Evolutionary conservation across 768 basidiomycete species (phyloP), one percentile per base, ranked within the genome.

Genomic region (Russula virescens): DNA sequence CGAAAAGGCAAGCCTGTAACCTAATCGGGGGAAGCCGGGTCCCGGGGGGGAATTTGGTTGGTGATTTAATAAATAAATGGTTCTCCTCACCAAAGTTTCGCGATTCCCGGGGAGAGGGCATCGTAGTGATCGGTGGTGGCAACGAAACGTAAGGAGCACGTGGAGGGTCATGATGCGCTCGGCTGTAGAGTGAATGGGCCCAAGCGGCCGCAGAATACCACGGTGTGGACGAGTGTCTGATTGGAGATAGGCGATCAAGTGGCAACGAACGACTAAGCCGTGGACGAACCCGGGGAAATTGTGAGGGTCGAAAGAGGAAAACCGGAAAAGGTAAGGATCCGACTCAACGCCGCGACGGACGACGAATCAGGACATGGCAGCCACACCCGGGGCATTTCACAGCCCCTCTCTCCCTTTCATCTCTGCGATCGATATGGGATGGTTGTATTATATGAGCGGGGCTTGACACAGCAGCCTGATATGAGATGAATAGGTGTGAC

Each of bases 281-380:
- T 31, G 31, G 57, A 13, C 18, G 42, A 3, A 19, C 18, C 42
- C 61, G 16, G 60, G 47, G 47, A 5, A 42, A 49, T 46, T 19
- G 53, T 40, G 25, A 61, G 70, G 63, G 63, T 60, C 62, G 65
- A 57, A 35, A 43, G 50, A 2, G 25, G 25, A 25, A n/a, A 49
- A 47, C 71, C 66, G 56, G 65, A 71, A 65, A 58, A 65, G 71
- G 67, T 62, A 70, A 68, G 66, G 63, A 62, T 60, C 66, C 63
- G 63, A 65, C 64, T 72, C 69, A 71, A 70, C 67, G 70, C 70
- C 70, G 69, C 68, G 68, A 64, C 66, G 69, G 48, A 31, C 19
- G 34, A 62, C 54, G 26, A 62, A 65, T 46, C 47, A 42, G 64
- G 55, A 38, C 50, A 58, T 61, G 11, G 55, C 62, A 59, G 50